phyloP scores from a whole-genome alignment of 306 rosid genomes.

The Gillenia trifoliata region DNA sequence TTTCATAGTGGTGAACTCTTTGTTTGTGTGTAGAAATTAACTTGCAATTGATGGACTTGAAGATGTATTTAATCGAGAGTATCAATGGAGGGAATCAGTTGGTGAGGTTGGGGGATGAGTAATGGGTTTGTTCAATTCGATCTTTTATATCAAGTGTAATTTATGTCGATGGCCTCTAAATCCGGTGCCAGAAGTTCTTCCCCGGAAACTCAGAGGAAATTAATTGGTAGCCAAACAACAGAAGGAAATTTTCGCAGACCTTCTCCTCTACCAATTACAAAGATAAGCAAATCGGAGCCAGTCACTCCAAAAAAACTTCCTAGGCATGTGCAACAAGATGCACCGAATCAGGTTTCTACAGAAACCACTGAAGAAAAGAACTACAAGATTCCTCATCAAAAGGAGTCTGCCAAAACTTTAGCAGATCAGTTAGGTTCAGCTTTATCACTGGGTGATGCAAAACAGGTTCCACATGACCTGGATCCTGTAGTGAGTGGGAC shows the following conservation, averaged over 20 bases:
- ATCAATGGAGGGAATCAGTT: conserved; percentile 33
- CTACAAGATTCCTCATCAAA: conserved; percentile 4
- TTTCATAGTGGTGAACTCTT: background rate
- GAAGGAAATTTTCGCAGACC: conserved; percentile 31
- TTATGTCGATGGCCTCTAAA: conserved; percentile 31
- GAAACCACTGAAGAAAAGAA: conserved; percentile 15
- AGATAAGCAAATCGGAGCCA: conserved; percentile 37
- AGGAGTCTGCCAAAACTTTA: conserved; percentile 22
- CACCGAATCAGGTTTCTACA: conserved; percentile 15
- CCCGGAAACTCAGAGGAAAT: conserved; percentile 20
- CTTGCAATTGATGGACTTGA: conserved; percentile 21
- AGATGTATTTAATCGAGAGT: conserved; percentile 24
- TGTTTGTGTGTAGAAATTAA: conserved; percentile 20
- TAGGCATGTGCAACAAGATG: conserved; percentile 21
- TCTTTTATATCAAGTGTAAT: conserved; percentile 17
- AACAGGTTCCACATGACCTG: conserved; percentile 16
- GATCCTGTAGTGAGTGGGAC: conserved; percentile 5
- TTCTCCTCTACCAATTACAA: conserved; percentile 30
- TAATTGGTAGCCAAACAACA: conserved; percentile 24
- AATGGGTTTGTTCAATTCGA: conserved; percentile 23
- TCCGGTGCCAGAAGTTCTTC: conserved; percentile 29
- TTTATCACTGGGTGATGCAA: conserved; percentile 29
- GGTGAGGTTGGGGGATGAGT: conserved; percentile 26
- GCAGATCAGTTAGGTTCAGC: conserved; percentile 25
- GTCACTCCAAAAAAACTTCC: conserved; percentile 30